Percentiles rank a stretch among this genome's conserved stretches.
Conservation (phyloP, 345 rosid species). For the Brassica rapa region DNA sequence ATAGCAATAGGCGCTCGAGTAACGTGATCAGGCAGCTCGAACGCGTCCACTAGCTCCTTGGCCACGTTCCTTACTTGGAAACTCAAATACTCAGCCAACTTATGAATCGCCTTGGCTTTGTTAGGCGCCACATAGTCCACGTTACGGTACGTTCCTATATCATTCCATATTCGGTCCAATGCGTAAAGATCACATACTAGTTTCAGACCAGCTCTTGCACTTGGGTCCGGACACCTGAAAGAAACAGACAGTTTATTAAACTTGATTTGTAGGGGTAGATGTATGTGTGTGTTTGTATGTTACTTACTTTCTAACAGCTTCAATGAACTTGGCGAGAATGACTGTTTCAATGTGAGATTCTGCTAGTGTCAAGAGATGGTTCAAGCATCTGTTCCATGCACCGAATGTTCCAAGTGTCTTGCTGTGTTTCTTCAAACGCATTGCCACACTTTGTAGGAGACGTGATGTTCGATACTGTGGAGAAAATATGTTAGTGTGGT, state of each 20-base stretch:
- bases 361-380: slow-evolving; percentile 94
- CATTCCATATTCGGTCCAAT: slow-evolving; percentile 89
- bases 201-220: slow-evolving; percentile 72
- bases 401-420: slow-evolving; percentile 88
- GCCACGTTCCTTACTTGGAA: slow-evolving; percentile 89
- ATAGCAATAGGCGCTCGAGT: slow-evolving; percentile 95
- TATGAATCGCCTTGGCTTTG: slow-evolving; percentile 99
- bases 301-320: slow-evolving; percentile 77
- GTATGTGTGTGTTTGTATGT: background rate
- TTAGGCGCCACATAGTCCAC: slow-evolving; percentile 97
- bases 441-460: slow-evolving; percentile 83
- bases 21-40: slow-evolving; percentile 75
- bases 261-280: background rate
- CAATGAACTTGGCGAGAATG: slow-evolving; percentile 83
- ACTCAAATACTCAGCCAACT: slow-evolving; percentile 77
- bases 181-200: slow-evolving; percentile 96
- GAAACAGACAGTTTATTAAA: background rate
- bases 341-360: slow-evolving; percentile 97
- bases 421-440: slow-evolving; percentile 75
- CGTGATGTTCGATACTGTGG: slow-evolving; percentile 94
- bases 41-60: slow-evolving; percentile 75
- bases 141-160: slow-evolving; percentile 89
- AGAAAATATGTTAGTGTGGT: slow-evolving; percentile 8
- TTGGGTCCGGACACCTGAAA: slow-evolving; percentile 73
- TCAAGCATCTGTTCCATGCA: slow-evolving; percentile 98